phyloP scores from a whole-genome alignment of 2,329 filamentous ascomycete genomes.

The Fusarium tuaranense region DNA sequence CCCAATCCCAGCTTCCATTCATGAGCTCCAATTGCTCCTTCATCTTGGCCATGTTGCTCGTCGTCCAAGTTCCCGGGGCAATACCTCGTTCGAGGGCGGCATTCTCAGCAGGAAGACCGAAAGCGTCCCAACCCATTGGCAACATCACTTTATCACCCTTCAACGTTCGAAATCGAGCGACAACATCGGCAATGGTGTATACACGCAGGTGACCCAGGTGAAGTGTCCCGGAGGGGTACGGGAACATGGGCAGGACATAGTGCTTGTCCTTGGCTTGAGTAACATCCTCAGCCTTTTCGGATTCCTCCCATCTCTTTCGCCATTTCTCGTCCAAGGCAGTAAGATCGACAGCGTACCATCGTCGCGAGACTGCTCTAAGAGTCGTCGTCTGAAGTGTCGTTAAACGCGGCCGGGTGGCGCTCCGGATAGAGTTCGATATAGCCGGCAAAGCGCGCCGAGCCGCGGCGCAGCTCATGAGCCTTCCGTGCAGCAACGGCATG shows the following conservation, averaged over 20 bases:
- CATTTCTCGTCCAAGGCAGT: constrained; percentile 62
- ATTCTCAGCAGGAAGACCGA: constrained; percentile 91
- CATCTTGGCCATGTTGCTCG: constrained; percentile 84
- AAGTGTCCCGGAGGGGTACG: constrained; percentile 87
- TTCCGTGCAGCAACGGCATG: constrained; percentile 48
- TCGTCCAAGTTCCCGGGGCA: constrained; percentile 83
- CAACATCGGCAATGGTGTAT: constrained; percentile 89
- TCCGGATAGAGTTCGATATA: constrained; percentile 20
- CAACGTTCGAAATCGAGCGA: constrained; percentile 81
- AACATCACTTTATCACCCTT: constrained; percentile 81
- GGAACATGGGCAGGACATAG: constrained; percentile 93
- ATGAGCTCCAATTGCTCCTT: constrained; percentile 83
- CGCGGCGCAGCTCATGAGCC: constrained; percentile 42
- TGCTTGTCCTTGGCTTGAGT: constrained; percentile 51
- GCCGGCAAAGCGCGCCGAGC: constrained; percentile 30
- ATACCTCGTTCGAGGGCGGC: constrained; percentile 87
- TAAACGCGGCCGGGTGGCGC: constrained; percentile 24
- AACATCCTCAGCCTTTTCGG: constrained; percentile 1
- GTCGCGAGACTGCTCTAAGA: constrained; percentile 30
- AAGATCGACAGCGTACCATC: constrained; percentile 60
- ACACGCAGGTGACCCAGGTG: constrained; percentile 90
- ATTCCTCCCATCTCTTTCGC: constrained; percentile 58
- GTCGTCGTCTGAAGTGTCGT: constrained; percentile 21
- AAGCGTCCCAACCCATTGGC: constrained; percentile 96
- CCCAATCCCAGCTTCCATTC: constrained; percentile 88